A percentile compares a stretch with the other conserved stretches of the same genome.
Evolutionary conservation across 352 stramenopile genomes (phyloP).

Genomic region (Globisporangium takayamanum): DNA sequence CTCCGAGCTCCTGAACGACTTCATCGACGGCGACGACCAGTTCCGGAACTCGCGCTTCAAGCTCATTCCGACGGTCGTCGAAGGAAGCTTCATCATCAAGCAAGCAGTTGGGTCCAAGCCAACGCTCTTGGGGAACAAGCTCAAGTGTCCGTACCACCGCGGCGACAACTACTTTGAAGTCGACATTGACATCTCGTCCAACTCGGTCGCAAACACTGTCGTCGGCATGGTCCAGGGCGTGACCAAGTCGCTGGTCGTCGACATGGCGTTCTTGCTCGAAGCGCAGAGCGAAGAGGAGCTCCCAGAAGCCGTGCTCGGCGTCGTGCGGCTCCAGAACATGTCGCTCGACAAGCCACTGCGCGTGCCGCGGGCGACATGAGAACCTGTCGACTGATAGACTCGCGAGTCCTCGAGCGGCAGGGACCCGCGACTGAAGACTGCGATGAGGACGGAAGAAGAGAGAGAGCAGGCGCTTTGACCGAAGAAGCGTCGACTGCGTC

Average conservation of each 20-base stretch:
- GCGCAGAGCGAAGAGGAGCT: constrained; percentile 83
- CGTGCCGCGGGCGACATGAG: constrained; percentile 22
- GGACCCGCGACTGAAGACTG: not conserved
- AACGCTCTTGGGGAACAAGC: constrained; percentile 95
- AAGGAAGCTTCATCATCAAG: constrained; percentile 96
- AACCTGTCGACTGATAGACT: not conserved
- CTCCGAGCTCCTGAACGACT: constrained; percentile 85
- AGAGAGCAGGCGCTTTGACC: not conserved
- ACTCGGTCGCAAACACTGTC: constrained; percentile 86
- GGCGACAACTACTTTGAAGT: constrained; percentile 94
- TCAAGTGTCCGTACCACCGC: constrained; percentile 87
- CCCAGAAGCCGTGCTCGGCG: constrained; percentile 71
- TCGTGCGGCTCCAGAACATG: constrained; percentile 77
- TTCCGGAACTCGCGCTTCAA: constrained; percentile 98
- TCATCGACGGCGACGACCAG: constrained; percentile 91
- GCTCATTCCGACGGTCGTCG: constrained; percentile 94
- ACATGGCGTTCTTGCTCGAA: constrained; percentile 87
- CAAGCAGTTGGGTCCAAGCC: constrained; percentile 94
- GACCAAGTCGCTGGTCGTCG: constrained; percentile 85
- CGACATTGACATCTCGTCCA: constrained; percentile 93
- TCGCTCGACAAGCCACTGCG: constrained; percentile 72
- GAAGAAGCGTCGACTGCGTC: constrained; percentile 5
- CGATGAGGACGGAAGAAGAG: not conserved
- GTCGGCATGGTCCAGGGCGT: constrained; percentile 87
- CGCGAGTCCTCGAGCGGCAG: not conserved